Evolutionary conservation across 805 yeast genomes (phyloP).

Genomic region (Debaryomyces tyrocola): DNA sequence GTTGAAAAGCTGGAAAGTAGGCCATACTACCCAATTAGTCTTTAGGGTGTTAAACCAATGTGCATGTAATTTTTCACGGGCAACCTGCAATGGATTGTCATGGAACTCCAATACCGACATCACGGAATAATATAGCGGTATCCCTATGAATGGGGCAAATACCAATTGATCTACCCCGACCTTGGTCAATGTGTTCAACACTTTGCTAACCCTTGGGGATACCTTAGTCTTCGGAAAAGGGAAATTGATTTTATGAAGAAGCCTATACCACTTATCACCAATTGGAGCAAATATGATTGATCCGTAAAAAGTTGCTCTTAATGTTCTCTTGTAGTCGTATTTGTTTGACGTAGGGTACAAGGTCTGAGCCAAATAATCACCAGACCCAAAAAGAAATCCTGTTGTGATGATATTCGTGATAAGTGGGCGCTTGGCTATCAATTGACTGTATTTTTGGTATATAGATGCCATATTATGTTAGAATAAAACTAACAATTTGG

Average conservation of each 20-base stretch:
- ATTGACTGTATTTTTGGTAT: constrained; percentile 21
- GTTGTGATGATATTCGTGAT: constrained; percentile 49
- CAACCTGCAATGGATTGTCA: constrained; percentile 40
- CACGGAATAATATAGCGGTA: constrained; percentile 68
- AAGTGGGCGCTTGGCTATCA: constrained; percentile 37
- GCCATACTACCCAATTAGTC: constrained; percentile 90
- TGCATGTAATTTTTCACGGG: constrained; percentile 42
- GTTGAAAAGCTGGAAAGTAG: constrained; percentile 76
- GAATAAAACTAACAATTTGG: no score
- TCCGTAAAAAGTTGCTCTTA: constrained; percentile 70
- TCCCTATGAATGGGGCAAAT: constrained; percentile 74
- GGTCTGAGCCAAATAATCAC: constrained; percentile 72
- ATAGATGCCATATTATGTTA: constrained; percentile 13
- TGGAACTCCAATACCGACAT: constrained; percentile 63
- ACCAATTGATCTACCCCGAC: constrained; percentile 70
- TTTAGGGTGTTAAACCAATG: constrained; percentile 68
- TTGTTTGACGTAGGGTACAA: constrained; percentile 30
- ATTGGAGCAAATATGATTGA: constrained; percentile 73
- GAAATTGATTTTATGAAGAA: constrained; percentile 44
- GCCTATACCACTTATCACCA: constrained; percentile 68
- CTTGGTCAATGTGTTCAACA: constrained; percentile 30
- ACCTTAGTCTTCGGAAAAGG: constrained; percentile 19
- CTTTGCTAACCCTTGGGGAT: constrained; percentile 1
- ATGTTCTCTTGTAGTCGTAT: constrained; percentile 57
- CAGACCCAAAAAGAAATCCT: constrained; percentile 65